phyloP scores from a whole-genome alignment of 805 yeast species.

The Saturnispora galanensis region DNA sequence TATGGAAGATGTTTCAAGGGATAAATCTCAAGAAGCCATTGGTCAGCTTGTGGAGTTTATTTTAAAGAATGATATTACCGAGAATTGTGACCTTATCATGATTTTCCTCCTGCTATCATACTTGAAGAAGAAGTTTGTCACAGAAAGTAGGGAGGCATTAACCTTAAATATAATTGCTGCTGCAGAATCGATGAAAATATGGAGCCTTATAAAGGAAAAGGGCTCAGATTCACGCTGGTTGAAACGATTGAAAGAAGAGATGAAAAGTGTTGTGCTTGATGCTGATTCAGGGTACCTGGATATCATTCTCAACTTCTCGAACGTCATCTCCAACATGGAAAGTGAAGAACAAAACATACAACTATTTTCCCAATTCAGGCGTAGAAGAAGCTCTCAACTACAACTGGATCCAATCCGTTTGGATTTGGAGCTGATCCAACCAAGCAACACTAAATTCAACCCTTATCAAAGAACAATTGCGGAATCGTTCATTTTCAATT shows the following conservation, averaged over 20 bases:
- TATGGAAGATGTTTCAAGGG: constrained; percentile 17
- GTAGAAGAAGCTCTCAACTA: constrained; percentile 2
- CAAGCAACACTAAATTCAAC: not conserved
- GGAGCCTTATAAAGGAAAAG: constrained; percentile 14
- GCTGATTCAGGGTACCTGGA: not conserved
- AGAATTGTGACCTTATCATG: constrained; percentile 31
- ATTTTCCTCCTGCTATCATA: constrained; percentile 32
- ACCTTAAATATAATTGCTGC: constrained; percentile 29
- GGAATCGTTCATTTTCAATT: constrained; percentile 38
- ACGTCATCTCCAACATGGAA: not conserved
- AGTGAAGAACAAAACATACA: not conserved
- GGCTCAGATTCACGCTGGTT: not conserved
- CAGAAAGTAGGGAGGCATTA: constrained; percentile 21
- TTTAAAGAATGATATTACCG: constrained; percentile 18
- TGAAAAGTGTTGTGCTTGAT: not conserved
- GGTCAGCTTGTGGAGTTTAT: constrained; percentile 18
- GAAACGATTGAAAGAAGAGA: not conserved
- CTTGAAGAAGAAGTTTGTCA: constrained; percentile 29
- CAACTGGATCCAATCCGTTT: constrained; percentile 2
- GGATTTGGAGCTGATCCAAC: not conserved
- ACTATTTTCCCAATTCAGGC: not conserved
- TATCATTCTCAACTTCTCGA: not conserved
- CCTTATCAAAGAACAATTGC: constrained; percentile 30
- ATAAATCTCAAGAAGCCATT: constrained; percentile 15
- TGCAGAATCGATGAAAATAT: constrained; percentile 27